phyloP scores from a whole-genome alignment of 2,329 filamentous ascomycete genomes.

The Trichophyton verrucosum region DNA sequence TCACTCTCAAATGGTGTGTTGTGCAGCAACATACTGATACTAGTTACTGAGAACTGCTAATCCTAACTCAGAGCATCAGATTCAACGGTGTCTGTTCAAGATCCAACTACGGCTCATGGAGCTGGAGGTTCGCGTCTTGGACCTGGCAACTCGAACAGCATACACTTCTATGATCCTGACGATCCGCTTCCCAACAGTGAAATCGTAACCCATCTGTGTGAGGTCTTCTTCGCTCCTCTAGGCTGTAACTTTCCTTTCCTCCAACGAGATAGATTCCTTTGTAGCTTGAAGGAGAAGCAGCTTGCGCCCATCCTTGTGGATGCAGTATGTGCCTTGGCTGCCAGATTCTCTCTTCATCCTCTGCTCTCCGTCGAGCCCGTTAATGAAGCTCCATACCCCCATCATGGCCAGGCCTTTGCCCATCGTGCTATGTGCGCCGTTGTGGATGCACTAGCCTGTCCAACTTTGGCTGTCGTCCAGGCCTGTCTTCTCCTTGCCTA shows the following conservation, averaged over 20 bases:
- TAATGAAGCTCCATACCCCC: constrained; percentile 38
- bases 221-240: constrained; percentile 68
- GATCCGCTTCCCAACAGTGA: constrained; percentile 59
- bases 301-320: constrained; percentile 78
- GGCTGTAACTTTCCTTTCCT: constrained; percentile 81
- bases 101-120: constrained; percentile 20
- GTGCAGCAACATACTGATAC: background rate
- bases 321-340: constrained; percentile 69
- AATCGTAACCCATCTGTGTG: constrained; percentile 62
- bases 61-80: constrained; percentile 16
- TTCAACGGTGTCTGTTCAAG: constrained; percentile 26
- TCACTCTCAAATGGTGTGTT: constrained; percentile 29
- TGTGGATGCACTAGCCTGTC: constrained; percentile 70
- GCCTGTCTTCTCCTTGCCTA: constrained; percentile 75
- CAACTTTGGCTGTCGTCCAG: constrained; percentile 71
- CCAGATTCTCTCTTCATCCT: constrained; percentile 59
- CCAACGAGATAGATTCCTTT: constrained; percentile 57
- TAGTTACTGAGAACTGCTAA: background rate
- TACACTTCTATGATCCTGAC: constrained; percentile 65
- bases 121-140: constrained; percentile 13
- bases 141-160: constrained; percentile 26
- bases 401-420: constrained; percentile 66
- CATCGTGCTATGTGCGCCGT: constrained; percentile 72
- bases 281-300: constrained; percentile 65
- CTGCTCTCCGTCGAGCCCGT: constrained; percentile 34